phyloP scores from a whole-genome alignment of 176 grass and related monocot genomes.

The Calamus simplicifolius region DNA sequence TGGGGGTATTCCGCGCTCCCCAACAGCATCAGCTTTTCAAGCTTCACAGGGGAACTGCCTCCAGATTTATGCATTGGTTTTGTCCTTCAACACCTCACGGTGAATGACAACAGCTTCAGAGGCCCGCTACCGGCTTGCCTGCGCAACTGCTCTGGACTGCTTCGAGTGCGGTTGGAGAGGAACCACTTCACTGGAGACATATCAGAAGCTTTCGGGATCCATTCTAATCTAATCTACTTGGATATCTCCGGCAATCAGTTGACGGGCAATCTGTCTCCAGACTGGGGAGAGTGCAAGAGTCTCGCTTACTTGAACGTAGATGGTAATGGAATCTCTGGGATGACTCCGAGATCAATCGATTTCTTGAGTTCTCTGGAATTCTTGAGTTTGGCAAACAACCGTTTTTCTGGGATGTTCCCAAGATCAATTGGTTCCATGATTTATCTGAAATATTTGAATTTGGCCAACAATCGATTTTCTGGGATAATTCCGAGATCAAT shows the following conservation, averaged over 20 bases:
- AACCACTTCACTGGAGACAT: constrained; percentile 18
- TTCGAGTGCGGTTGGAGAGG: not conserved
- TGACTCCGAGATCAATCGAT: constrained; percentile 31
- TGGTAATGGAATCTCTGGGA: constrained; percentile 50
- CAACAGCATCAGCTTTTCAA: constrained; percentile 6
- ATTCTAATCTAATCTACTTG: constrained; percentile 7
- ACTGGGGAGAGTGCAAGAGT: constrained; percentile 43
- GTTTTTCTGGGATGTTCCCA: constrained; percentile 34
- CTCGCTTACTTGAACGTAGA: constrained; percentile 46
- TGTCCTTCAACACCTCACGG: not conserved
- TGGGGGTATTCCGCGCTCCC: no score
- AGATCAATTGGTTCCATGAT: constrained; percentile 17
- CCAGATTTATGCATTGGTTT: constrained; percentile 6
- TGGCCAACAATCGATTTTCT: constrained; percentile 29
- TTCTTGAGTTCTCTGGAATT: constrained; percentile 29
- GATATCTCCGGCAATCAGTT: constrained; percentile 27
- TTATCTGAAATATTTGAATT: constrained; percentile 36
- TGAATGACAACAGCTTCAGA: constrained; percentile 15
- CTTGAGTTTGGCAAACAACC: constrained; percentile 42
- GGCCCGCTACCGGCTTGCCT: constrained; percentile 12
- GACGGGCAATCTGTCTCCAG: constrained; percentile 13
- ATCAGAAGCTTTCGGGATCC: constrained; percentile 5
- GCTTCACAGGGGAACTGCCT: constrained; percentile 19
- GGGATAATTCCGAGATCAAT: not conserved
- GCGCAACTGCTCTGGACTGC: constrained; percentile 13